phyloP scores from a whole-genome alignment of 805 yeast species.

The Ogataea dorogensis region DNA sequence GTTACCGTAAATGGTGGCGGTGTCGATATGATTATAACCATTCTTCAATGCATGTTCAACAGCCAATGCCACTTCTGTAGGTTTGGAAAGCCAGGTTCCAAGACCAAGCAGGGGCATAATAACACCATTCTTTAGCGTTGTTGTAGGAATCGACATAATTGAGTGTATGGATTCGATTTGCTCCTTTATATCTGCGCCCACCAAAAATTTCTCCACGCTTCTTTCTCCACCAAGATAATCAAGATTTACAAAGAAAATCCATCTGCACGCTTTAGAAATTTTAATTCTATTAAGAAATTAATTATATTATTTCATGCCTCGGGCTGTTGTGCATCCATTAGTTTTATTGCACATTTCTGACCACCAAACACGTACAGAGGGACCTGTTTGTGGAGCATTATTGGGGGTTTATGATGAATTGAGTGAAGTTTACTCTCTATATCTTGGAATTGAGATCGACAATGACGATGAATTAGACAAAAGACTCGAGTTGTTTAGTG shows the following conservation, averaged over 20 bases:
- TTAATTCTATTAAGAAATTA: slow-evolving; percentile 2
- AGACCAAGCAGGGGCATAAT: slow-evolving; percentile 14
- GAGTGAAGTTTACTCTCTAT: slow-evolving; percentile 8
- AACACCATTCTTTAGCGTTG: slow-evolving; percentile 13
- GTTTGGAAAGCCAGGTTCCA: slow-evolving; percentile 35
- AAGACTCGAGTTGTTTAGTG: slow-evolving; percentile 19
- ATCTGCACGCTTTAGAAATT: not conserved
- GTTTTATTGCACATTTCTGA: slow-evolving; percentile 18
- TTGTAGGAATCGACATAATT: slow-evolving; percentile 10
- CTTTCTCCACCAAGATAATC: slow-evolving; percentile 11
- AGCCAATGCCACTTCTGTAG: slow-evolving; percentile 52
- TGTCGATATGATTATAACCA: slow-evolving; percentile 78
- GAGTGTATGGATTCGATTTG: not conserved
- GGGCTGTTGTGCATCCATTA: slow-evolving; percentile 17
- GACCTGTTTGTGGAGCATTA: slow-evolving; percentile 15
- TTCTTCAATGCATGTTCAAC: slow-evolving; percentile 58
- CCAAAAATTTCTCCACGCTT: not conserved
- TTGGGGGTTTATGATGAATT: slow-evolving; percentile 15
- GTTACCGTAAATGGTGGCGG: slow-evolving; percentile 67
- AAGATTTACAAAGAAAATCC: not conserved
- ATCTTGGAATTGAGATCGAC: slow-evolving; percentile 16
- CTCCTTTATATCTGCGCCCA: slow-evolving; percentile 2
- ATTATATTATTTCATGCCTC: slow-evolving; percentile 1
- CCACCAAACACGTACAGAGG: slow-evolving; percentile 6
- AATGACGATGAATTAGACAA: slow-evolving; percentile 5